Percentiles rank a stretch among this genome's conserved stretches.
Conservation (phyloP, 345 rosid genomes). For the Clausena lansium region DNA sequence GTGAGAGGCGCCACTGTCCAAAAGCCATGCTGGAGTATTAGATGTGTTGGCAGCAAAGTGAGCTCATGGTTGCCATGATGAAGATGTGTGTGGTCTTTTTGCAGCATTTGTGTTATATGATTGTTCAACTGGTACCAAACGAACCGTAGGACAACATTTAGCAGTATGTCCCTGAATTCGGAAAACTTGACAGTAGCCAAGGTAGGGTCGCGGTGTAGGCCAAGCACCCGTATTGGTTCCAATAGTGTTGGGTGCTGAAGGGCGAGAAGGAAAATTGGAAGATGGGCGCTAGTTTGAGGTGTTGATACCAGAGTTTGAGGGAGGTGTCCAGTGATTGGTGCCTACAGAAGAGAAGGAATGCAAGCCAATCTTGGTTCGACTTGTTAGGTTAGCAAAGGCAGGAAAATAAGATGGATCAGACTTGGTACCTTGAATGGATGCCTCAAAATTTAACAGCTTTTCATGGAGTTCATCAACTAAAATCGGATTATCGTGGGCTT, state of each 20-base stretch:
- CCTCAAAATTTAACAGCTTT: not conserved
- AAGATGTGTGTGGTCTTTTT: not conserved
- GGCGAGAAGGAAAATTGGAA: too few relatives aligned
- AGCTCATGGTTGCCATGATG: not conserved
- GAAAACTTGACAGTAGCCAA: not conserved
- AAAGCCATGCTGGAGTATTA: not conserved
- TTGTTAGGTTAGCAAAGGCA: not conserved
- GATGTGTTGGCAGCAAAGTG: not conserved
- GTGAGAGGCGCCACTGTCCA: not conserved
- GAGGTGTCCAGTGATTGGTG: not conserved
- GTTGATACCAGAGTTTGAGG: not conserved
- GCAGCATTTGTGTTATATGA: not conserved
- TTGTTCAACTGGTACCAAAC: not conserved
- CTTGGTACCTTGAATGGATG: not conserved
- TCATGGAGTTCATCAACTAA: slow-evolving; percentile 4
- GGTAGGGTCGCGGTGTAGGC: not conserved
- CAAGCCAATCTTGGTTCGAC: not conserved
- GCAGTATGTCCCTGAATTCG: not conserved
- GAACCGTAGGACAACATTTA: not conserved
- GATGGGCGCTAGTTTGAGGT: too few relatives aligned
- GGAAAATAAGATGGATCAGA: not conserved
- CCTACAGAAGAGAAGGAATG: not conserved
- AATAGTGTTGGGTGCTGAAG: not conserved
- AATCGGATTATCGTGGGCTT: not conserved
- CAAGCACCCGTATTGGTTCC: not conserved